Percentiles rank a stretch among this genome's conserved stretches.
phyloP scores from a whole-genome alignment of 2,329 filamentous ascomycete genomes.

The Aspergillus calidoustus region DNA sequence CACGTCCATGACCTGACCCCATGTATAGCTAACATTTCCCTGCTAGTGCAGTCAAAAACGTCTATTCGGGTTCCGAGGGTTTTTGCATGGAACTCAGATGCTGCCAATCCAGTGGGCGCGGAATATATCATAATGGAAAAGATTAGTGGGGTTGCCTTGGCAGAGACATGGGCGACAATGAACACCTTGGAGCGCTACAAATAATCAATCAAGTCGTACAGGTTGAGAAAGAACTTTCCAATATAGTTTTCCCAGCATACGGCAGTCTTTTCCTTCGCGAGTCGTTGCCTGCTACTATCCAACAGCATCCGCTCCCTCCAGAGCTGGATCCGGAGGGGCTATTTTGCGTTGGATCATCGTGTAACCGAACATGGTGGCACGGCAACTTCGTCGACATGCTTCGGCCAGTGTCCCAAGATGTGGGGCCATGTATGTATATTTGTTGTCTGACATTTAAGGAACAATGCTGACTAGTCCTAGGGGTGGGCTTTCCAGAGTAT shows the following conservation, averaged over 20 bases:
- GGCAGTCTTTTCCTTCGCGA: conserved; percentile 36
- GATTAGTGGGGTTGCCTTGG: conserved; percentile 36
- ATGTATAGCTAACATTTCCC: conserved; percentile 1
- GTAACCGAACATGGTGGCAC: conserved; percentile 14
- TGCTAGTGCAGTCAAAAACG: conserved; percentile 20
- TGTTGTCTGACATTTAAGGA: background rate
- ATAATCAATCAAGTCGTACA: conserved; percentile 32
- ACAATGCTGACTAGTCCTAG: conserved; percentile 3
- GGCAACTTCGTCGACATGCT: background rate
- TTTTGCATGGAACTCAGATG: conserved; percentile 36
- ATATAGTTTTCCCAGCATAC: conserved; percentile 39
- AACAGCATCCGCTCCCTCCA: conserved; percentile 15
- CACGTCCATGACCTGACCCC: background rate
- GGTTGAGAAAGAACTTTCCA: conserved; percentile 29
- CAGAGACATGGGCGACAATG: conserved; percentile 37
- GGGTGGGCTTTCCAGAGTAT: conserved; percentile 22
- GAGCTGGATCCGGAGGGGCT: conserved; percentile 23
- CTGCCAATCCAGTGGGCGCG: conserved; percentile 39
- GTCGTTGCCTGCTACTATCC: conserved; percentile 15
- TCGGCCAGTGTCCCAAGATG: conserved; percentile 1
- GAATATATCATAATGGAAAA: conserved; percentile 50
- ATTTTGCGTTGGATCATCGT: conserved; percentile 27
- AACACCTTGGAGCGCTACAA: conserved; percentile 24
- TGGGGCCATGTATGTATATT: conserved; percentile 26
- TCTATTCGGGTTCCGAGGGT: conserved; percentile 41